phyloP scores from a whole-genome alignment of 1,284 basidiomycete species.

The Ustilago hordei region DNA sequence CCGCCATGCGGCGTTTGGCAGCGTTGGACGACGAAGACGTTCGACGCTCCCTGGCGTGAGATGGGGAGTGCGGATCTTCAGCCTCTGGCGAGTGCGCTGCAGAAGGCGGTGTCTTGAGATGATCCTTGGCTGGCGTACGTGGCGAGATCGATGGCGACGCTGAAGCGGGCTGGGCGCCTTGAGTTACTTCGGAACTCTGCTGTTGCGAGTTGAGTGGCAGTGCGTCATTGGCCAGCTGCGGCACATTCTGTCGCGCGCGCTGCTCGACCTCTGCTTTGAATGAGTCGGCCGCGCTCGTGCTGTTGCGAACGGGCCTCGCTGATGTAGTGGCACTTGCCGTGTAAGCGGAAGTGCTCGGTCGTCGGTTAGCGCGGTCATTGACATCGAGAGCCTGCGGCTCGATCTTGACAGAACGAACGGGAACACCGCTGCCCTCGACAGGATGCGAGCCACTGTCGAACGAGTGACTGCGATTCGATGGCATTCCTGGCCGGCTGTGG shows the following conservation, averaged over 20 bases:
- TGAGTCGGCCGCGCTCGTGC: conserved; percentile 32
- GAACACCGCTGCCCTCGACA: conserved; percentile 70
- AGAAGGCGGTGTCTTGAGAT: not conserved
- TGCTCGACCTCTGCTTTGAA: conserved; percentile 47
- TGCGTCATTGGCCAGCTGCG: conserved; percentile 18
- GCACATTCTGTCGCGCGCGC: conserved; percentile 28
- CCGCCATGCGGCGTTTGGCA: conserved; percentile 36
- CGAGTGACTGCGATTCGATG: conserved; percentile 23
- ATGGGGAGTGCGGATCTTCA: conserved; percentile 13
- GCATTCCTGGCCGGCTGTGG: conserved; percentile 8
- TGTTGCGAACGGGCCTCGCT: conserved; percentile 13
- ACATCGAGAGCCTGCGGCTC: conserved; percentile 58
- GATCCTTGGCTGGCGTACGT: conserved; percentile 8
- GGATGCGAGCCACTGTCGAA: conserved; percentile 54
- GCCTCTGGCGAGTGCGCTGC: conserved; percentile 24
- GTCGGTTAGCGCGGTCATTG: conserved; percentile 32
- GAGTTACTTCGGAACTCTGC: not conserved
- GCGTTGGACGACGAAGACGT: conserved; percentile 32
- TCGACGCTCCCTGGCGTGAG: conserved; percentile 22
- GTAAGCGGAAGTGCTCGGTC: conserved; percentile 23
- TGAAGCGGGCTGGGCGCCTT: not conserved
- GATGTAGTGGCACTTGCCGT: conserved; percentile 19
- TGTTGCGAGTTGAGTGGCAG: conserved; percentile 21
- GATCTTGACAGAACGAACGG: conserved; percentile 69
- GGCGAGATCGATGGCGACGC: conserved; percentile 11